Base-by-base conservation (phyloP, 106 monocot species). In the Acorus gramineus region DNA sequence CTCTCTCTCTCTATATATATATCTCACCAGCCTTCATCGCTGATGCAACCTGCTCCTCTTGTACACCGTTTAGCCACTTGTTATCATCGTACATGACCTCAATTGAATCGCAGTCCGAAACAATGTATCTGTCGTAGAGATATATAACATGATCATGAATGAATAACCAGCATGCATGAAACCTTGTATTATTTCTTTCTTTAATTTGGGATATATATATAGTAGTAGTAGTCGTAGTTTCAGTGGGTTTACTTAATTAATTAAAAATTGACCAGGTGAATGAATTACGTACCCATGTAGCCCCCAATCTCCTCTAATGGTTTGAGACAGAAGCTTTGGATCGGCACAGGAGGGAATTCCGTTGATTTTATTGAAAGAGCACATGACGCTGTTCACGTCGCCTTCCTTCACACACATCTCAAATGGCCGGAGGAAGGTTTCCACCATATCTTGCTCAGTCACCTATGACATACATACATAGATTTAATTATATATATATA, bases 371-470 rank as follows among this genome's bases (percentile, higher is more conserved):
- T 71, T 71, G 43, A 42, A 71, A 10, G 70, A 71, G 61, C 70
- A 71, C 70, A 71, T 71, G 4, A 71, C 53, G 14, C 61, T 61
- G 11, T 53, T 62, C 2, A 62, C 61, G 46, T 71, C 60, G 3
- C 70, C 70, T n/a, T 71, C 61, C 42, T 53, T 61, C 9, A 71
- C 60, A 43, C 70, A 62, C 45, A 11, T 62, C 61, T 62, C 53
- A 11, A 71, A 71, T 2, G 70, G 70, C 3, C 12, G 44, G 8
- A 52, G 9, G 7, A 62, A 62, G 2, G 61, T 71, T 4, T 71
- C 70, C 45, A 61, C 52, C 70, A 71, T 71, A 11, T 71, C 70
- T 71, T 61, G 70, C 43, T 62, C 53, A 2, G 52, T 52, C 46
- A 71, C 70, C 69, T 63, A 12, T 47, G 50, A 7, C 46, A 61